Percentiles rank a stretch among this genome's conserved stretches.
phyloP scores from a whole-genome alignment of 2,329 filamentous ascomycete species.

The Dactylella cylindrospora region DNA sequence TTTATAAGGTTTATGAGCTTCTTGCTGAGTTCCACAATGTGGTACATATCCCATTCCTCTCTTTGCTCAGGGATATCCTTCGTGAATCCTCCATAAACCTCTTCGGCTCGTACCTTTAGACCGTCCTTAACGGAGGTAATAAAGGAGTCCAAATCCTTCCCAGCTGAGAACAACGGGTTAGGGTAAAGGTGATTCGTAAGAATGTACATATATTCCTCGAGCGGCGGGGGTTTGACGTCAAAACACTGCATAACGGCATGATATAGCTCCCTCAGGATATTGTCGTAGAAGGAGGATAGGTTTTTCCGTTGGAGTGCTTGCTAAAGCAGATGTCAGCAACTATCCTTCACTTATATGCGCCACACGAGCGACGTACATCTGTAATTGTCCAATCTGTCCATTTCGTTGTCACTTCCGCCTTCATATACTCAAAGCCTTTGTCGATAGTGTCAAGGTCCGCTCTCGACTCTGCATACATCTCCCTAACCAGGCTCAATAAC shows the following conservation, averaged over 20 bases:
- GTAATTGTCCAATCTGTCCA: conserved; percentile 57
- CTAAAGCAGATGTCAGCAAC: too few relatives aligned
- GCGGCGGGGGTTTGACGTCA: conserved; percentile 78
- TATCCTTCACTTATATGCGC: too few relatives aligned
- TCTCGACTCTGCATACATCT: conserved; percentile 82
- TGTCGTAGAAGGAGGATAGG: conserved; percentile 74
- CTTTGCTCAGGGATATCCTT: conserved; percentile 77
- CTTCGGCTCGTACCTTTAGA: conserved; percentile 70
- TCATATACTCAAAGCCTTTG: conserved; percentile 77
- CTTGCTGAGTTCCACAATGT: conserved; percentile 86
- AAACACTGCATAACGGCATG: conserved; percentile 85
- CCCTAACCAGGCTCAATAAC: conserved; percentile 78
- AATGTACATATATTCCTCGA: conserved; percentile 76
- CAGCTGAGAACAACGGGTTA: conserved; percentile 70
- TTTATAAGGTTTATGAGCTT: conserved; percentile 81
- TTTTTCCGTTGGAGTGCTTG: conserved; percentile 67
- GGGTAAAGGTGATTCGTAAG: conserved; percentile 78
- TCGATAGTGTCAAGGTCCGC: conserved; percentile 80
- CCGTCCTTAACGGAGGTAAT: conserved; percentile 70
- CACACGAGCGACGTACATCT: conserved; percentile 47
- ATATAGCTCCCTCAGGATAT: conserved; percentile 81
- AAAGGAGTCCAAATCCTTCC: conserved; percentile 71
- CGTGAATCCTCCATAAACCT: conserved; percentile 77
- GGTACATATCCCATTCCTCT: conserved; percentile 83
- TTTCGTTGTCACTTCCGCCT: conserved; percentile 57